phyloP scores from a whole-genome alignment of 306 rosid genomes.

The Canavalia ensiformis region DNA sequence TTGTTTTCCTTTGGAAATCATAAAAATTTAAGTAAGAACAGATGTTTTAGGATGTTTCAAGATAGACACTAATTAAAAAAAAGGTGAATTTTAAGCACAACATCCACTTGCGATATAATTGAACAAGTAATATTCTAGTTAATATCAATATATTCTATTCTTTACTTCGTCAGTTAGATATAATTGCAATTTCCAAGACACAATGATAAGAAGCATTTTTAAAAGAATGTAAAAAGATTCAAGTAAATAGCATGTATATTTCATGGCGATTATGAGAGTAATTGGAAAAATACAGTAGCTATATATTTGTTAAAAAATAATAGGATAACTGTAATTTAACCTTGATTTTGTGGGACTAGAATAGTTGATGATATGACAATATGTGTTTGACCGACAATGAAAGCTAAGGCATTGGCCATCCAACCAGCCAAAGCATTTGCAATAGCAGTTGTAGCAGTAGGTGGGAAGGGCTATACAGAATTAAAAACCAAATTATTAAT shows the following conservation, averaged over 20 bases:
- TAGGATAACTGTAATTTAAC: no score
- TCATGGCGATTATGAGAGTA: not conserved
- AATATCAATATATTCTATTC: conserved; percentile 22
- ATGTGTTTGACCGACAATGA: conserved; percentile 91
- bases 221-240: not conserved
- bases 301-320: no score
- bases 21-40: not conserved
- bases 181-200: not conserved
- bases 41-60: conserved; percentile 85
- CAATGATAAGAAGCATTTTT: not conserved
- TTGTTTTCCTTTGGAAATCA: no score
- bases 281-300: not conserved
- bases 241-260: not conserved
- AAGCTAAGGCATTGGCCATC: conserved; percentile 58
- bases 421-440: conserved; percentile 70
- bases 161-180: conserved; percentile 27
- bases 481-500: conserved; percentile 31
- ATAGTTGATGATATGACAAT: conserved; percentile 81
- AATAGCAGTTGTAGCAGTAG: conserved; percentile 71
- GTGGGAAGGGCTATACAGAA: conserved; percentile 72
- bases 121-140: conserved; percentile 30
- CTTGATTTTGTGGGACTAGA: conserved; percentile 62
- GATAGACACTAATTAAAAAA: conserved; percentile 64
- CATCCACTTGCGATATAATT: conserved; percentile 22
- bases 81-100: conserved; percentile 14